Base-by-base conservation (phyloP, 2,329 filamentous ascomycete species). In the Epichloe amarillans region DNA sequence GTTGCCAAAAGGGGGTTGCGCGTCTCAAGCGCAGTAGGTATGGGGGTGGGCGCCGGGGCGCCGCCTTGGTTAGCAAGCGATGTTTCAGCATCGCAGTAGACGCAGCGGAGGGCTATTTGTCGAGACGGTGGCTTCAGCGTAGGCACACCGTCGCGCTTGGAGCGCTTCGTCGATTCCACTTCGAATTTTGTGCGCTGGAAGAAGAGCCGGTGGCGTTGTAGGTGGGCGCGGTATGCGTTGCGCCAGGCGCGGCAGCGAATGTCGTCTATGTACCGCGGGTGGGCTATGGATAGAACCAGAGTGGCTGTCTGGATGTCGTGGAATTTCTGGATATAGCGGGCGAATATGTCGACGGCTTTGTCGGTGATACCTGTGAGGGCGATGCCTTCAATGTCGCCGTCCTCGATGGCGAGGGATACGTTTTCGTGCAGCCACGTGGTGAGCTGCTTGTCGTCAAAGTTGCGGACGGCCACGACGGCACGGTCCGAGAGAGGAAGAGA, bases 291-390 rank as follows among this genome's bases (percentile, higher is more conserved):
- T 52, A 86, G 77, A 53, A 88, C 77, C 2, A 93, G 72, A 0
- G 86, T 83, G 2, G 86, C 84, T 1, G 86, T 89, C 67, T 94
- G 88, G 23, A 87, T 75, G 63, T 91, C 87, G 61, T 82, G 76
- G 63, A 84, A 88, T 57, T 84, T 84, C 58, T 83, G 75, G 44
- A 93, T 76, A 64, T 89, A 88, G 47, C 80, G 79, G 54, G 86
- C 83, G 53, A 91, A 78, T 17, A 93, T 79, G 61, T 89, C 84
- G 52, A 90, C 81, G 48, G 84, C 74, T 49, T 73, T 72, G 56
- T 88, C 84, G 3, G 81, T 82, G 53, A 94, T 82, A 38, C 88
- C 88, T 0, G 86, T 87, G 12, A 94, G 75, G 3, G 89, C 77
- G 40, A 93, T 79, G 35, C 83, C 87, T 64, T 89, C 84, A 47